These are phyloP conservation scores for Colletotrichum tropicale DNA, from an alignment of 2,329 filamentous ascomycete genomes.

Conservation along the genomic window DNA sequence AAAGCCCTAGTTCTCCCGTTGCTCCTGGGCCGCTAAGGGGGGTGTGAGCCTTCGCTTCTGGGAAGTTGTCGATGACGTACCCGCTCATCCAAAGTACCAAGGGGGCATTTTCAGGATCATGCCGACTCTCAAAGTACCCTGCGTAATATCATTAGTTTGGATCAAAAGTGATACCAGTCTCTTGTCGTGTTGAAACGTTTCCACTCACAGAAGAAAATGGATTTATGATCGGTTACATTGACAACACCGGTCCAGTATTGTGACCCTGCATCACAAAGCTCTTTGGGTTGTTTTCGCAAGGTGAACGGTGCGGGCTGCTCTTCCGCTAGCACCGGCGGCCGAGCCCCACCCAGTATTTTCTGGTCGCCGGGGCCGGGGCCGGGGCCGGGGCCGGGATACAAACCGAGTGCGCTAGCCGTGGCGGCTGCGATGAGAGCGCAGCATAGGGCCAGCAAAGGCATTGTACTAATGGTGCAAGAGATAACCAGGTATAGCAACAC, in stretches of 20 bases:
- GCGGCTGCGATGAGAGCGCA: background rate
- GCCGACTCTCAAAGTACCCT: background rate
- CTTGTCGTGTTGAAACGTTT: background rate
- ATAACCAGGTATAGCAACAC: background rate
- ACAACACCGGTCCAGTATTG: background rate
- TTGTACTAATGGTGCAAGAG: background rate
- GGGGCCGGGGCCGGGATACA: background rate
- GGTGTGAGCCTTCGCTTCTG: background rate
- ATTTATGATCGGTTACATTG: background rate
- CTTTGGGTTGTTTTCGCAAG: background rate
- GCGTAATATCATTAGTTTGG: background rate
- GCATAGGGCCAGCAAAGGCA: background rate
- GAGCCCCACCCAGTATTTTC: background rate
- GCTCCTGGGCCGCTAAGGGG: background rate
- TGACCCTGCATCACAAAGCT: background rate
- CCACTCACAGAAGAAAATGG: background rate
- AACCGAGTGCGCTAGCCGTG: background rate
- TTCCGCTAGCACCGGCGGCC: background rate
- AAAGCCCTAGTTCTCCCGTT: background rate
- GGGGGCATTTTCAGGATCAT: background rate
- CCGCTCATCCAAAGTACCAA: background rate
- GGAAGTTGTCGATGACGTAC: background rate
- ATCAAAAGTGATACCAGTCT: background rate
- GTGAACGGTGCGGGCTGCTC: background rate
- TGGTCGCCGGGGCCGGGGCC: background rate